Evolutionary conservation across 2,329 filamentous ascomycete genomes (phyloP).

Genomic region (Capronia americana): DNA sequence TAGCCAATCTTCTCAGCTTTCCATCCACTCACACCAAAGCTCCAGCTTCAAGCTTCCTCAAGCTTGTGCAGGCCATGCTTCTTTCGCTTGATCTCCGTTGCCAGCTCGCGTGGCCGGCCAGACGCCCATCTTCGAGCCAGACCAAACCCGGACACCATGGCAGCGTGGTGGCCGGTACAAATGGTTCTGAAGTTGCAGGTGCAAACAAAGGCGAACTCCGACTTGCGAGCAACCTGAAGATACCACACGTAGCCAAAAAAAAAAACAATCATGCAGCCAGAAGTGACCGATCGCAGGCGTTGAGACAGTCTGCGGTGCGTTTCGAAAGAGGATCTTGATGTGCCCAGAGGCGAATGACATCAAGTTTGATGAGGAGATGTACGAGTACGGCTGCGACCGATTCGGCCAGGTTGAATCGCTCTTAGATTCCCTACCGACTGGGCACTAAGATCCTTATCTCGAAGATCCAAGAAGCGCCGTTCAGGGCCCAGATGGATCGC

Average conservation of each 20-base stretch:
- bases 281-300: too few species aligned
- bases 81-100: neutral
- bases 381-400: neutral
- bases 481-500: conserved; percentile 3
- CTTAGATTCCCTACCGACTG: neutral
- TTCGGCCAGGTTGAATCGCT: neutral
- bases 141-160: neutral
- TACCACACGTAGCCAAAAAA: neutral
- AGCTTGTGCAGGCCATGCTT: conserved; percentile 13
- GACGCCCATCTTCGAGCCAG: too few species aligned
- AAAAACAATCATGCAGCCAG: neutral
- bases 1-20: neutral
- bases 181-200: neutral
- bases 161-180: neutral
- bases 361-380: too few species aligned
- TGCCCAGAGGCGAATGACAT: neutral
- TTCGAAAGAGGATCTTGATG: neutral
- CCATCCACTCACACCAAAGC: conserved; percentile 1
- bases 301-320: too few species aligned
- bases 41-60: conserved; percentile 11
- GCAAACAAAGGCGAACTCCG: neutral
- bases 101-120: neutral
- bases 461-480: conserved; percentile 2
- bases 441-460: conserved; percentile 18
- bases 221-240: neutral